phyloP scores from a whole-genome alignment of 1,284 basidiomycete species.

The Porphyrellus sp. region DNA sequence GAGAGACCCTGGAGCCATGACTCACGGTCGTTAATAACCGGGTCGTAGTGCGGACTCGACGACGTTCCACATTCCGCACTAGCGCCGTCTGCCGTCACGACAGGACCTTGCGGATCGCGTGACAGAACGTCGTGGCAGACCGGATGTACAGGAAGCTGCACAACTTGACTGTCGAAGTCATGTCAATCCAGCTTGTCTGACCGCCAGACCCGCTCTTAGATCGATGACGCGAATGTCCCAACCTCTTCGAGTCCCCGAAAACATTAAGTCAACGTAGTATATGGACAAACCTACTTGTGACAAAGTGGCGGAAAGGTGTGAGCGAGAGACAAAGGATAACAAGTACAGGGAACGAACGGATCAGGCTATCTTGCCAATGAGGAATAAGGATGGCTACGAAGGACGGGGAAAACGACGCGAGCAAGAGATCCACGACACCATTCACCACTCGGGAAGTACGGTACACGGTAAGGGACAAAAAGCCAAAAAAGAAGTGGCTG shows the following conservation, averaged over 20 bases:
- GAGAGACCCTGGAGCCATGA: too few species aligned
- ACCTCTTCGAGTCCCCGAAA: not conserved
- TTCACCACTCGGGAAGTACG: constrained; percentile 1
- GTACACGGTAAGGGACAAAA: constrained; percentile 7
- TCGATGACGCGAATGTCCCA: not conserved
- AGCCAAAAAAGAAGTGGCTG: constrained; percentile 1
- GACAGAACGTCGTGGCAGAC: too few species aligned
- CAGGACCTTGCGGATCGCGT: too few species aligned
- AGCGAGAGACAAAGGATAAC: not conserved
- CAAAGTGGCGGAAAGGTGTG: constrained; percentile 7
- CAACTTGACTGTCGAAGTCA: too few species aligned
- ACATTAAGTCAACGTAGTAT: constrained; percentile 31
- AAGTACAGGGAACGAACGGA: constrained; percentile 7
- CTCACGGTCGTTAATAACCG: too few species aligned
- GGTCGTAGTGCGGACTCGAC: too few species aligned
- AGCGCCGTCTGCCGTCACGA: too few species aligned
- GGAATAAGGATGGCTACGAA: constrained; percentile 1
- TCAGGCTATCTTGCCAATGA: constrained; percentile 9
- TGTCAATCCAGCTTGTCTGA: too few species aligned
- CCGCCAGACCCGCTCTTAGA: too few species aligned
- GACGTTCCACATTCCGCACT: too few species aligned
- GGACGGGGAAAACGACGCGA: constrained; percentile 4
- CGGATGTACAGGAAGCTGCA: too few species aligned
- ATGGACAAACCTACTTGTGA: constrained; percentile 32
- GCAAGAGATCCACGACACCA: constrained; percentile 6